Conservation (phyloP, 164 flowering plant genomes). For the Magnolia changhungtana region DNA sequence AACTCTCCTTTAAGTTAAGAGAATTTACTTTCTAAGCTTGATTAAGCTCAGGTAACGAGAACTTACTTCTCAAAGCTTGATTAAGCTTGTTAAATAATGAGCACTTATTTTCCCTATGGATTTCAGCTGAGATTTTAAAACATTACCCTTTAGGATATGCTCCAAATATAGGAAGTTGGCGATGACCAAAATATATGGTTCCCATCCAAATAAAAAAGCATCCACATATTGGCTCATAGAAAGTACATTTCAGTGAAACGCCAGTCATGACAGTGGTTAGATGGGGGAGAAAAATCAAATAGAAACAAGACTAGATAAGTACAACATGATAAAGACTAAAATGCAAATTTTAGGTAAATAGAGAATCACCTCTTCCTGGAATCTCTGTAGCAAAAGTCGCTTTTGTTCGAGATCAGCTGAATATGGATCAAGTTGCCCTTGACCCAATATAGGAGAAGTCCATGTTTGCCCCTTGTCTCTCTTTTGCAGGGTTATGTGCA, state of each 20-base stretch:
- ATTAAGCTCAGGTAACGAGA: too few relatives aligned
- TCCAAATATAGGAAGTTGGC: too few relatives aligned
- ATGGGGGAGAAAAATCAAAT: not conserved
- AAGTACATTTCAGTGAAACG: not conserved
- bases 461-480: conserved; percentile 94
- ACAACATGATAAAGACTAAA: conserved; percentile 1
- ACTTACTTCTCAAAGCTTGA: too few relatives aligned
- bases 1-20: too few relatives aligned
- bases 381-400: conserved; percentile 91
- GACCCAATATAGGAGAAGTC: conserved; percentile 83
- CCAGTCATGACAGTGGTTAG: not conserved
- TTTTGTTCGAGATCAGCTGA: conserved; percentile 80
- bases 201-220: not conserved
- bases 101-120: too few relatives aligned
- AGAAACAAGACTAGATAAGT: not conserved
- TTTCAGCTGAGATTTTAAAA: too few relatives aligned
- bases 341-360: not conserved
- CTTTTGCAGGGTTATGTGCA: conserved; percentile 86
- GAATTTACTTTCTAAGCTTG: too few relatives aligned
- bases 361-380: conserved; percentile 78
- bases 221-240: not conserved
- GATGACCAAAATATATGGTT: not conserved
- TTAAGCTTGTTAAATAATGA: too few relatives aligned
- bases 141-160: too few relatives aligned
- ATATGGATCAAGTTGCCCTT: conserved; percentile 82